Evolutionary conservation across 2,329 filamentous ascomycete genomes (phyloP), one percentile per base, ranked within the genome.

Genomic region (Alternaria consortialis): DNA sequence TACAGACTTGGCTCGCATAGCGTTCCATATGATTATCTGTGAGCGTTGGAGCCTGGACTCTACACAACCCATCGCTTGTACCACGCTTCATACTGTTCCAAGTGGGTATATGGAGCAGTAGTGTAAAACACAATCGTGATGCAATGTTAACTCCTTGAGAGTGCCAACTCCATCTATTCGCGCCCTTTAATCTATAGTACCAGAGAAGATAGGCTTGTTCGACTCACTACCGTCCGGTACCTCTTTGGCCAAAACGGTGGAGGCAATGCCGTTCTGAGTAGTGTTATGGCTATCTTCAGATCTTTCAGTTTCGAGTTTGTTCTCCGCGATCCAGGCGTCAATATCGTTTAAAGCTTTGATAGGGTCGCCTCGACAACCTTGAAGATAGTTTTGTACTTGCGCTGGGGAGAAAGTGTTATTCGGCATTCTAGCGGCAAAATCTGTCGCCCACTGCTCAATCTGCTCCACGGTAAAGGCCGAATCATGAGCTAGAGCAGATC

Each of bases 301-400:
- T 36, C 6, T 23, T 7, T 34, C 15, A 7, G 31, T 20, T 20
- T 50, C 20, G 5, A n/a, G 46, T 25, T 36, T 50, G 9, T 65
- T 71, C 5, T 71, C 57, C 5, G 50, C 42, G 7, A 74, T 59
- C 72, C 72, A 74, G 3, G 62, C 53, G 15, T 69, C 66, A 1
- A 73, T 61, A 0, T 71, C 65, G 11, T 39, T 34, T 15, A 74
- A 39, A 7, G 67, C 72, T 36, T 63, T 68, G 48, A 55, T 34
- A 1, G 72, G 69, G 46, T 75, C 67, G n/a, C 73, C 68, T 9
- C 70, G 71, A 27, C 72, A 74, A 20, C 47, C 57, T 50, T 75
- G 69, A 5, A 75, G 60, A 37, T 72, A 77, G 43, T 70, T 72
- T 31, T 77, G 75, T 1, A 79, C 65, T 34, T 77, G 69, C 3